Base-by-base conservation (phyloP, 768 basidiomycete genomes). In the Lentinus tigrinus region DNA sequence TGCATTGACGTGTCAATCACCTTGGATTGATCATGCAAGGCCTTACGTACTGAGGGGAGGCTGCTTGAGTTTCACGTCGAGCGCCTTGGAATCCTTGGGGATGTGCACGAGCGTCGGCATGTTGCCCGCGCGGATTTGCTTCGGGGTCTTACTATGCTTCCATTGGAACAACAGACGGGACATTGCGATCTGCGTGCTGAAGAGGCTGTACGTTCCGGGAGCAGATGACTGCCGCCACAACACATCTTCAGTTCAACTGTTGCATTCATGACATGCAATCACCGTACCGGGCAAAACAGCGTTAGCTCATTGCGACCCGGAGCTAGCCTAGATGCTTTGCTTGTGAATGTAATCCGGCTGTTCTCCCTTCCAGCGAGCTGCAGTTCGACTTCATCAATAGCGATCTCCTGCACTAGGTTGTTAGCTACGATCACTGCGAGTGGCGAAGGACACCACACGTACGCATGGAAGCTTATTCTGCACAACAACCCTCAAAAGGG, bases 401-500 rank as follows among this genome's bases (percentile, higher is more conserved):
- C 72, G 19, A 97, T 57, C 7, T 74, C 70, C 92, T 95, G 57
- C 2, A 47, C 23, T 21, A 52, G 50, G 54, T 46, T 47, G 65
- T 56, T 58, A 64, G n/a, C 6, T 24, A 46, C 37, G 47, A 43
- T 40, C 34, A 38, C 17, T 46, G 26, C 56, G 28, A 42, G 19
- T 23, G 40, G 53, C 44, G 26, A 10, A 46, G 52, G 37, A 17
- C 11, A 28, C 36, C 40, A 36, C 38, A 23, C 36, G 70, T 69
- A 95, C 95, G 63, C 91, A 91, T 31, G 91, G 87, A 23, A 96
- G 69, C 38, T 73, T 72, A 66, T 93, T 98, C 31, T 72, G 74
- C 27, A 95, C 72, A 1, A 76, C 75, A 17, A 88, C 78, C 52
- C 82, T 74, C 17, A 95, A 66, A 60, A 74, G 81, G 36, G 79